Percentiles rank a stretch among this genome's conserved stretches.
These are phyloP conservation scores for Quercus engelmannii DNA, from an alignment of 306 rosid genomes.

Conservation along the genomic window DNA sequence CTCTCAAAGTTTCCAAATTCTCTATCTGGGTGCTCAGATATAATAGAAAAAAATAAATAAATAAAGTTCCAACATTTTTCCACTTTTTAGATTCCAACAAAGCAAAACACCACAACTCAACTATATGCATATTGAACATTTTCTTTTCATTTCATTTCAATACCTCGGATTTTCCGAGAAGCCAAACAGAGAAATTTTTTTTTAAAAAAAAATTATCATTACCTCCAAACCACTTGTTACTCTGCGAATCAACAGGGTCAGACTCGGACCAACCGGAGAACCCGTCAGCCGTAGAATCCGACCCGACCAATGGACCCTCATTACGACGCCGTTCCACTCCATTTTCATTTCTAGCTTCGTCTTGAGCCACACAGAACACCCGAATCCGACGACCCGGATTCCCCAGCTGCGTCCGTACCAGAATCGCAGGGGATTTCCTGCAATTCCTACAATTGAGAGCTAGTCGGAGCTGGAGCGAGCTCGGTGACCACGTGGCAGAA, in stretches of 20 bases:
- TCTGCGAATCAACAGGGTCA: conserved; percentile 19
- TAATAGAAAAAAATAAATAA: background rate
- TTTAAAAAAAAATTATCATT: conserved; percentile 18
- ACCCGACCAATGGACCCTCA: conserved; percentile 32
- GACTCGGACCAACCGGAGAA: conserved; percentile 75
- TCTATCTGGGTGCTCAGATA: background rate
- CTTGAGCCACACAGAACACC: conserved; percentile 34
- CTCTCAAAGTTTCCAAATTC: background rate
- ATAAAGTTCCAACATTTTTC: background rate
- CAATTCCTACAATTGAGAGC: conserved; percentile 46
- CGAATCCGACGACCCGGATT: conserved; percentile 43
- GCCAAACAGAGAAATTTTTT: background rate
- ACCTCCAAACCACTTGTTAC: conserved; percentile 62
- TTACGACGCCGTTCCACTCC: conserved; percentile 18
- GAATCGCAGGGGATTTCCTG: conserved; percentile 33
- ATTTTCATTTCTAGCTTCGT: conserved; percentile 15
- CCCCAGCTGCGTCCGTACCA: conserved; percentile 32
- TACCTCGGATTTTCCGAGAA: background rate
- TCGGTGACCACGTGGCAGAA: conserved; percentile 65
- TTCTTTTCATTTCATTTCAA: background rate
- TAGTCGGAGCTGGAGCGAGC: conserved; percentile 88
- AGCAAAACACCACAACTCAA: background rate
- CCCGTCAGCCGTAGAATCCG: conserved; percentile 41
- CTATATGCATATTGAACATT: background rate
- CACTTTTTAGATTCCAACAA: background rate